Conservation (phyloP, 139 green algal species). For the Chlamydomonas applanata region DNA sequence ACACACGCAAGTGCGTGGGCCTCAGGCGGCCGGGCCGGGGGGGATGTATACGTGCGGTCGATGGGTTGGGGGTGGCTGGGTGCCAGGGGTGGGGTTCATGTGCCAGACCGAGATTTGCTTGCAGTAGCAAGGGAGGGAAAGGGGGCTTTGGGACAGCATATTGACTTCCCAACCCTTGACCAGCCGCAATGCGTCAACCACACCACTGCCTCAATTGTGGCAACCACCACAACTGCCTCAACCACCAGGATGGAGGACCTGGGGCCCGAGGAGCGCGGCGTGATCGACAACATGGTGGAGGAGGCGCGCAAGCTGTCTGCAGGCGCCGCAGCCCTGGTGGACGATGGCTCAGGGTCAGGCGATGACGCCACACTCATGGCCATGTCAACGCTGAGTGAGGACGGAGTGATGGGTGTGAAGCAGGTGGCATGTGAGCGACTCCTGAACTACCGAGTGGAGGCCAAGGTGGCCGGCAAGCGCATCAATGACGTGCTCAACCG, state of each 20-base stretch:
- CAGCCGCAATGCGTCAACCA: too few species aligned
- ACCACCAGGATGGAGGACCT: constrained; percentile 31
- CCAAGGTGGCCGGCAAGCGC: constrained; percentile 89
- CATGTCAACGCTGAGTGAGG: constrained; percentile 93
- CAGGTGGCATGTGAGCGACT: constrained; percentile 88
- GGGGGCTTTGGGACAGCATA: too few species aligned
- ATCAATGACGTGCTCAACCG: constrained; percentile 86
- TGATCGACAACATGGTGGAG: constrained; percentile 81
- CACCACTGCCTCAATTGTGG: too few species aligned
- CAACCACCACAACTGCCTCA: too few species aligned
- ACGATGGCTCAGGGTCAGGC: constrained; percentile 12
- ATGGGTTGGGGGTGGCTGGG: too few species aligned
- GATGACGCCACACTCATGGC: constrained; percentile 61
- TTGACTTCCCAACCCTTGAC: too few species aligned
- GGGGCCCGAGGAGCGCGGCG: constrained; percentile 49
- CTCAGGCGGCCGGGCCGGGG: not conserved
- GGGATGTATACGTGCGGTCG: too few species aligned
- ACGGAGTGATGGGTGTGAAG: constrained; percentile 71
- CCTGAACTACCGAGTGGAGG: constrained; percentile 86
- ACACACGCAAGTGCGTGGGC: constrained; percentile 47
- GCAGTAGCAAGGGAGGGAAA: too few species aligned
- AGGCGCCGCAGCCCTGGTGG: constrained; percentile 33
- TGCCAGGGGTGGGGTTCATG: too few species aligned
- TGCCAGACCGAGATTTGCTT: too few species aligned
- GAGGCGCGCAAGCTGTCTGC: constrained; percentile 60